Evolutionary conservation across 768 basidiomycete species (phyloP), one percentile per base, ranked within the genome.

Genomic region (Mrakia blollopis): DNA sequence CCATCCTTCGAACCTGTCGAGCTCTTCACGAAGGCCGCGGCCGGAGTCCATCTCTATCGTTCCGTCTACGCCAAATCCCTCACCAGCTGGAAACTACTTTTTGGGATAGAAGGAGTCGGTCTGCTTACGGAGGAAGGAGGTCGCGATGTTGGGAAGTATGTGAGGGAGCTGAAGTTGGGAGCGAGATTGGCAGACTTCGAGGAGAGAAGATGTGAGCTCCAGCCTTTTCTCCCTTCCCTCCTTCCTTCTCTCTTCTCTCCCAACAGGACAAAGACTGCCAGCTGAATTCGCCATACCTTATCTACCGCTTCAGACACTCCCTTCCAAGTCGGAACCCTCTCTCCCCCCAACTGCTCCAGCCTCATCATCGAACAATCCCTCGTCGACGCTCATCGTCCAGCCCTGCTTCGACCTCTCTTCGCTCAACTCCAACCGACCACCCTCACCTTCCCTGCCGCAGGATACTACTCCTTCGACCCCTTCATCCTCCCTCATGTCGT

Each of bases 401-500:
- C n/a, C 9, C 67, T 39, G 10, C 25, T 41, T 13, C 41, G n/a
- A 1, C 44, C 67, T 18, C 9, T 32, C 30, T 35, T 32, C 72
- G 75, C 76, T 39, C 76, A 41, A 71, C 47, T 65, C 63, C 73
- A 83, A 89, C 89, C 77, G 79, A 85, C 79, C 81, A 86, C 82
- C 3, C 25, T 52, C 28, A 63, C 30, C 32, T 10, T 30, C 21
- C 9, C 52, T 18, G 28, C 30, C 70, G 23, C 69, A 13, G 28
- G 11, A 74, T 41, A 47, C 21, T 41, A 37, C 28, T 32, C 16
- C 32, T 87, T 88, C 89, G 89, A 89, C 37, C 84, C 90, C 68
- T 82, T 90, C 25, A 88, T 28, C 8, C 62, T 35, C 14, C 60
- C n/a, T 28, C 23, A 9, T 9, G 10, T 30, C n/a, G 9, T 32